Evolutionary conservation across 805 yeast genomes (phyloP).

Genomic region (Tetrapisispora nanseiensis): DNA sequence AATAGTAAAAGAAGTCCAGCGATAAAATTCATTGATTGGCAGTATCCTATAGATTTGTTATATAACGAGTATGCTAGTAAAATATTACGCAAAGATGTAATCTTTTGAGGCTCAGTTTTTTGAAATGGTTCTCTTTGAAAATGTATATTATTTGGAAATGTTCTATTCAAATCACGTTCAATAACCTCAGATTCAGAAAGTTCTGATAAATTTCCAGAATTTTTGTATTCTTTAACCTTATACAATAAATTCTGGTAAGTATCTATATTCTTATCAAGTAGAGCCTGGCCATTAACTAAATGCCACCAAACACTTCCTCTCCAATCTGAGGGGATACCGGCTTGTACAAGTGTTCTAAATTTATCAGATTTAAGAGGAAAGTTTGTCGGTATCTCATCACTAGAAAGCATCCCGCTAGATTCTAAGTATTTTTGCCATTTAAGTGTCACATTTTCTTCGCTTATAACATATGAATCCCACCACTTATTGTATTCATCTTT

Average conservation of each 20-base stretch:
- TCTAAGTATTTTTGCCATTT: slow-evolving; percentile 68
- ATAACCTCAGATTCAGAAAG: slow-evolving; percentile 71
- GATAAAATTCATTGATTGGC: slow-evolving; percentile 87
- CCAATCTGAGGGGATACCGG: slow-evolving; percentile 96
- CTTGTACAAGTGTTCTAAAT: slow-evolving; percentile 67
- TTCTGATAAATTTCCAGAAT: not conserved
- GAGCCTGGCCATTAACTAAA: slow-evolving; percentile 78
- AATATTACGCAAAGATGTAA: slow-evolving; percentile 67
- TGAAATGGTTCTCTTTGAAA: slow-evolving; percentile 43
- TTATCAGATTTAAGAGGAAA: slow-evolving; percentile 75
- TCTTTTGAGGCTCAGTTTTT: slow-evolving; percentile 48
- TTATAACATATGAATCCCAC: slow-evolving; percentile 60
- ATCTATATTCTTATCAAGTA: slow-evolving; percentile 59
- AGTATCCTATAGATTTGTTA: slow-evolving; percentile 86
- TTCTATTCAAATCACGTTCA: slow-evolving; percentile 85
- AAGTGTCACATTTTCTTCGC: slow-evolving; percentile 49
- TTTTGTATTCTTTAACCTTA: slow-evolving; percentile 32
- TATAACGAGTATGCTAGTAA: slow-evolving; percentile 74
- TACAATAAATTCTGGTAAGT: slow-evolving; percentile 61
- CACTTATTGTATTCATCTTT: slow-evolving; percentile 57
- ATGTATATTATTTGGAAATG: slow-evolving; percentile 87
- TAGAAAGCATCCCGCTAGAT: slow-evolving; percentile 50
- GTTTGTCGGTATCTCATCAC: slow-evolving; percentile 45
- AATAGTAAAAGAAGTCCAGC: slow-evolving; percentile 80
- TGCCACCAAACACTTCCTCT: slow-evolving; percentile 95